Base-by-base conservation (phyloP, 2,329 filamentous ascomycete genomes). In the Colletotrichum musae region DNA sequence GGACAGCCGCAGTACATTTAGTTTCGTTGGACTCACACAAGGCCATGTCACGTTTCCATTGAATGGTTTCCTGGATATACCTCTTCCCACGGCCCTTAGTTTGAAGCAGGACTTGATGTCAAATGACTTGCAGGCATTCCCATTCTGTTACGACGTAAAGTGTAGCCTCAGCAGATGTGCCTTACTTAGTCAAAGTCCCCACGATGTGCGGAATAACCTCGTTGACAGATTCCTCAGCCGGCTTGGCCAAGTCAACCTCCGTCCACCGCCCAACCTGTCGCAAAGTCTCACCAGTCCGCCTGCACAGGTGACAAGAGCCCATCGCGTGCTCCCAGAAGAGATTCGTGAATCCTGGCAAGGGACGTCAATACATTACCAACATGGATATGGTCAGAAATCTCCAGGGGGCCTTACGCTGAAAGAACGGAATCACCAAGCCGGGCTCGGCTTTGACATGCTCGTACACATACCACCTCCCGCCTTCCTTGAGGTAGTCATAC, bases 381-480 rank as follows among this genome's bases (percentile, higher is more conserved):
- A 36, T 7, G 9, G 32, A 1, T 6, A 36, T 2, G 32, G 10
- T 7, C 7, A 36, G 32, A 36, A 3, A 36, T 3, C 32, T 9
- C 7, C 32, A 13, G 12, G 13, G 7, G 12, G 39, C 76, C 81
- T 75, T 59, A 83, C 82, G 73, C 70, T 85, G 83, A 74, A 85
- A 85, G 16, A 73, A 36, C 13, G 69, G 56, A 72, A 85, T 80
- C 13, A 72, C 72, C 77, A 76, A 77, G 13, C 77, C 77, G 15
- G 72, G 63, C 47, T 76, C 75, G 53, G 72, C 74, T 59, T 73
- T 71, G 12, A 88, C 83, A 71, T 89, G 86, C 77, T 88, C 86
- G 70, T 82, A 87, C 2, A 86, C 82, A 66, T 86, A 84, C 85
- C 86, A 87, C 32, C 82, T 77, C 0, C 86, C 86, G 7, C 86